Percentiles rank a stretch among this genome's conserved stretches.
Conservation (phyloP, 805 yeast genomes). For the Wickerhamomyces subpelliculosus region DNA sequence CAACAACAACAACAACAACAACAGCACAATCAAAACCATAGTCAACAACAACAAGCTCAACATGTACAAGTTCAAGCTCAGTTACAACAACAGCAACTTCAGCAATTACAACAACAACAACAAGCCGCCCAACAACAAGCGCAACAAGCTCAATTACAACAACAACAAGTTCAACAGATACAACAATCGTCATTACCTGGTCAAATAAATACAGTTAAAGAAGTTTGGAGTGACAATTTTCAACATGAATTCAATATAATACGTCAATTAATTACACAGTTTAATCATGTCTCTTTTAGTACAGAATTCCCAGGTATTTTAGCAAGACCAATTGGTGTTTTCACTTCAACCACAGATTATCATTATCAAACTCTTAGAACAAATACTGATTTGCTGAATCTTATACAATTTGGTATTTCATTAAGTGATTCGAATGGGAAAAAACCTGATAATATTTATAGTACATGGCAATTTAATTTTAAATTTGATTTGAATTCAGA, state of each 20-base stretch:
- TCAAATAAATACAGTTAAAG: conserved; percentile 55
- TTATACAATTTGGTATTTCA: conserved; percentile 82
- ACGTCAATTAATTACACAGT: conserved; percentile 50
- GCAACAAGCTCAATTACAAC: conserved; percentile 7
- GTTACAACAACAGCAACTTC: conserved; percentile 1
- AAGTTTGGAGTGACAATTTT: conserved; percentile 69
- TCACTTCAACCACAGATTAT: conserved; percentile 82
- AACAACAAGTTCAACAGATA: conserved; percentile 6
- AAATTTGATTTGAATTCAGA: conserved; percentile 67
- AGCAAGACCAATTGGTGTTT: conserved; percentile 92
- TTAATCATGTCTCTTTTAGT: conserved; percentile 60
- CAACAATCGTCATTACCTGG: conserved; percentile 13
- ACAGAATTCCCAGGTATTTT: conserved; percentile 96
- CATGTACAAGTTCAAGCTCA: conserved; percentile 9
- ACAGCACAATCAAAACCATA: conserved; percentile 10
- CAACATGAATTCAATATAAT: conserved; percentile 60
- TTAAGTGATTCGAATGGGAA: conserved; percentile 63
- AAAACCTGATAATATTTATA: conserved; percentile 56
- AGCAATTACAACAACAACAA: conserved; percentile 1
- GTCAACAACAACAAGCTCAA: conserved; percentile 12
- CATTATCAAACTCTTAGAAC: conserved; percentile 93
- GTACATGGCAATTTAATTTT: conserved; percentile 97
- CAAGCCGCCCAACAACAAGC: neutral
- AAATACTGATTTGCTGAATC: conserved; percentile 78
- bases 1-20: conserved; percentile 14